Base-by-base conservation (phyloP, 2,329 filamentous ascomycete species). In the Tolypocladium paradoxum region DNA sequence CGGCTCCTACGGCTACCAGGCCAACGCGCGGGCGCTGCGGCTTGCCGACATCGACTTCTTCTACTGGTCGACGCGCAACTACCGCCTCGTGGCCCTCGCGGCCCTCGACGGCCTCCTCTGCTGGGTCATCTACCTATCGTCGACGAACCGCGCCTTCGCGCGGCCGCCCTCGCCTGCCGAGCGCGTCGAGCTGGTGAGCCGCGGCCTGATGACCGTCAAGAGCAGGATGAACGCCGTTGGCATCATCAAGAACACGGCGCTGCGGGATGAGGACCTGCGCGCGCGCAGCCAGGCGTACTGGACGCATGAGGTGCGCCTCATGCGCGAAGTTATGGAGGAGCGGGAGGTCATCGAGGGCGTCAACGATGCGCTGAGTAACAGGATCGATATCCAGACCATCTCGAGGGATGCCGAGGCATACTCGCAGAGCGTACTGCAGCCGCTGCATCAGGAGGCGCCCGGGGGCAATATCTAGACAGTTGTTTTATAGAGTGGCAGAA, bases 71-170 rank as follows among this genome's bases (percentile, higher is more conserved):
- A 69, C 85, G 58, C 80, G 83, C 2, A 70, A 81, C 1, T 73
- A 79, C 51, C 84, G 93, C 2, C 78, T 79, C 33, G 60, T 88
- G 16, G 73, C 70, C 1, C 79, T 96, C 3, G 84, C 83, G 0
- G 59, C 74, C 0, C 75, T 90, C 24, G 85, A 97, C 64, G 75
- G 69, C 0, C 53, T 75, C 0, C 69, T 93, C 0, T 88, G 82
- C 0, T 76, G 73, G 51, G 67, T 86, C 4, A 73, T 96, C 37
- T 96, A 85, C 71, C 75, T 93, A 4, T 84, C 86, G 3, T 81
- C 83, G 18, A 96, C 93, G 5, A 86, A 91, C 63, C 83, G 90
- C 22, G 85, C 87, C 55, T 88, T 95, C 59, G 79, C 82, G 24
- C 73, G 75, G 48, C 80, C 83, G 16, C 77, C 81, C 0, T 73